A percentile compares a stretch with the other conserved stretches of the same genome.
phyloP scores from a whole-genome alignment of 768 basidiomycete genomes.

The Mrakia blollopis region DNA sequence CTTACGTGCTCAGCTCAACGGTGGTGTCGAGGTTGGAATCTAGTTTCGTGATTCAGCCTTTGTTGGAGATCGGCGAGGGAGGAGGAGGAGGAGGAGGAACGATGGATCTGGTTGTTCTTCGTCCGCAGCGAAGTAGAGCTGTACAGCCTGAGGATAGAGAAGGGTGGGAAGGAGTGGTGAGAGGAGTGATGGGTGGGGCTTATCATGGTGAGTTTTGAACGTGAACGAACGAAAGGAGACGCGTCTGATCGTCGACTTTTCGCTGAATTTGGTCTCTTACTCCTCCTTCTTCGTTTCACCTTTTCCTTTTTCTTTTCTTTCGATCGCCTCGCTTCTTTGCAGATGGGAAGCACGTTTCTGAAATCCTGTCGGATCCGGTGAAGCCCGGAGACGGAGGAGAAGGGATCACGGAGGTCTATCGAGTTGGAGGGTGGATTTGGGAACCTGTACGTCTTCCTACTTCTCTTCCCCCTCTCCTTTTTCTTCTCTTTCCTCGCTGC shows the following conservation, averaged over 20 bases:
- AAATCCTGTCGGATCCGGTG: background rate
- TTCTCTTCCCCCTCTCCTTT: too few species aligned
- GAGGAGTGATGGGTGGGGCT: conserved; percentile 59
- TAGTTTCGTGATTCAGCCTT: conserved; percentile 69
- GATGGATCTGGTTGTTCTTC: conserved; percentile 70
- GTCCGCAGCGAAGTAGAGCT: conserved; percentile 50
- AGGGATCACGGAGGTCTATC: conserved; percentile 3
- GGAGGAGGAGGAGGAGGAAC: conserved; percentile 43
- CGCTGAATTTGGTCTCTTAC: background rate
- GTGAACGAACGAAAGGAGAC: too few species aligned
- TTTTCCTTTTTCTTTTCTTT: background rate
- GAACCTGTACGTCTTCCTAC: background rate
- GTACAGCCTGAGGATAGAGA: conserved; percentile 36
- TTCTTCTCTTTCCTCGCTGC: background rate
- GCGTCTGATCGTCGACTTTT: background rate
- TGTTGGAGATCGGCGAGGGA: conserved; percentile 53
- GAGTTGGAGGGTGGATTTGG: background rate
- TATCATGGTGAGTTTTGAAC: conserved; percentile 53
- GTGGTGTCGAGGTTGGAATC: conserved; percentile 85
- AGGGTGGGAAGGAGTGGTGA: conserved; percentile 55
- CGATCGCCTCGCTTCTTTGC: too few species aligned
- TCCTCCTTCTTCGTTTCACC: too few species aligned
- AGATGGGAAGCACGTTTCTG: conserved; percentile 16
- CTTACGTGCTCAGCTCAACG: conserved; percentile 75
- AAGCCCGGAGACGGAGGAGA: background rate